phyloP scores from a whole-genome alignment of 2,329 filamentous ascomycete genomes.

The Falciphora oryzae region DNA sequence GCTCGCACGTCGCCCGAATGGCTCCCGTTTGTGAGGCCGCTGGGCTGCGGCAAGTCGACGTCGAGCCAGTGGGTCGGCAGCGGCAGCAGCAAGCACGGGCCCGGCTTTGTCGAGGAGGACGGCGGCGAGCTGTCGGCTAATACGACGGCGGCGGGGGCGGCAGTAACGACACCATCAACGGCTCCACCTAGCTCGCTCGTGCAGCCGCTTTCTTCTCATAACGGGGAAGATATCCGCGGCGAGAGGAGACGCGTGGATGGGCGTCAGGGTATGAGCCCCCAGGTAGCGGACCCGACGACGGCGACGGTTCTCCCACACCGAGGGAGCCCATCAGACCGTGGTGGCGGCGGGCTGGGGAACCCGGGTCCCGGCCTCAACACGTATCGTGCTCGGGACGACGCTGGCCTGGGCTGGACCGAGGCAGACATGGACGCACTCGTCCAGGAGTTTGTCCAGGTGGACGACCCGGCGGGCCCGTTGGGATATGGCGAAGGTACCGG shows the following conservation, averaged over 20 bases:
- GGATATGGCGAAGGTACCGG: background rate
- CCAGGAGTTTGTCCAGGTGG: background rate
- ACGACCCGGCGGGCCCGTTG: background rate
- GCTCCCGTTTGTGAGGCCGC: slow-evolving; percentile 32
- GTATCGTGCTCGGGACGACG: background rate
- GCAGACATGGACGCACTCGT: background rate
- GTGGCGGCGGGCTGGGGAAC: background rate
- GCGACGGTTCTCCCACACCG: background rate
- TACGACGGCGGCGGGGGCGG: too few species aligned
- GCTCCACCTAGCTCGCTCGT: too few species aligned
- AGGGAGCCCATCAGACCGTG: background rate
- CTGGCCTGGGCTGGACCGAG: background rate
- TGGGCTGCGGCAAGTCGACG: slow-evolving; percentile 16
- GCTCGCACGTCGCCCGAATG: slow-evolving; percentile 27
- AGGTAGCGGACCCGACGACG: background rate
- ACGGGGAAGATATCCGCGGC: background rate
- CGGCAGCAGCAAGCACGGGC: background rate
- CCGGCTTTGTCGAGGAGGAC: background rate
- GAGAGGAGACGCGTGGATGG: background rate
- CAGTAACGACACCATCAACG: background rate
- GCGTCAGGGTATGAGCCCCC: background rate
- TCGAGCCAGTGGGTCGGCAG: background rate
- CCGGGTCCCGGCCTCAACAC: background rate
- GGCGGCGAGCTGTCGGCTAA: too few species aligned
- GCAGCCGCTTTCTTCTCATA: background rate